phyloP scores from a whole-genome alignment of 73 alveolate genomes.

The Paramecium octaurelia region DNA sequence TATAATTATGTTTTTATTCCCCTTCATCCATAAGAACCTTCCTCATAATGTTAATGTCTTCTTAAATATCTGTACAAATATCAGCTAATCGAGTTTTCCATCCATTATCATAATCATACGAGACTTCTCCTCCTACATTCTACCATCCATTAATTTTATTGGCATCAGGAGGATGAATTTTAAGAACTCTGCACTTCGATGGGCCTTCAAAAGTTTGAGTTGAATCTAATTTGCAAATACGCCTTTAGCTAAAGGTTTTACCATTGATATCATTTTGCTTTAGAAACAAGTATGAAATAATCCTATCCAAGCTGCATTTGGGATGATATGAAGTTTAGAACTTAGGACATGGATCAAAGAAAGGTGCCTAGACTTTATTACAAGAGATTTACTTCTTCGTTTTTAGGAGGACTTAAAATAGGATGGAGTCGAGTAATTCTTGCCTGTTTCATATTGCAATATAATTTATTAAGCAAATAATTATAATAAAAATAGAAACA shows the following conservation, averaged over 20 bases:
- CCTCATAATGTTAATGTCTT: background rate
- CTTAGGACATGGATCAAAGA: slow-evolving; percentile 40
- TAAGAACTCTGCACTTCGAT: background rate
- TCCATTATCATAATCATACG: slow-evolving; percentile 6
- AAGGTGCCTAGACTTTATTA: background rate
- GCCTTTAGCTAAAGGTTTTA: slow-evolving; percentile 24
- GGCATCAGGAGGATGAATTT: background rate
- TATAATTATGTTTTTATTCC: slow-evolving; percentile 14
- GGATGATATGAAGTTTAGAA: slow-evolving; percentile 6
- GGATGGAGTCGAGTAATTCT: background rate
- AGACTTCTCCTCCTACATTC: slow-evolving; percentile 27
- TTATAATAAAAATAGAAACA: background rate
- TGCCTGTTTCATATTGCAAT: slow-evolving; percentile 23
- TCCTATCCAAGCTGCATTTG: background rate
- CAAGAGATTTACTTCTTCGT: background rate
- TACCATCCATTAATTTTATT: slow-evolving; percentile 25
- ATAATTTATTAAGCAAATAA: slow-evolving; percentile 37
- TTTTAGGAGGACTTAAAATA: background rate
- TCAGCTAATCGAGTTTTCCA: slow-evolving; percentile 10
- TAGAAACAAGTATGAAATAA: background rate
- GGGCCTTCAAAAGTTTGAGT: slow-evolving; percentile 33
- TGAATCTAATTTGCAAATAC: background rate
- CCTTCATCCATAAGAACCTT: background rate
- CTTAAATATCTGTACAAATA: background rate
- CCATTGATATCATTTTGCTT: background rate